Base-by-base conservation (phyloP, 352 stramenopile genomes). In the Pythium guiyangense region DNA sequence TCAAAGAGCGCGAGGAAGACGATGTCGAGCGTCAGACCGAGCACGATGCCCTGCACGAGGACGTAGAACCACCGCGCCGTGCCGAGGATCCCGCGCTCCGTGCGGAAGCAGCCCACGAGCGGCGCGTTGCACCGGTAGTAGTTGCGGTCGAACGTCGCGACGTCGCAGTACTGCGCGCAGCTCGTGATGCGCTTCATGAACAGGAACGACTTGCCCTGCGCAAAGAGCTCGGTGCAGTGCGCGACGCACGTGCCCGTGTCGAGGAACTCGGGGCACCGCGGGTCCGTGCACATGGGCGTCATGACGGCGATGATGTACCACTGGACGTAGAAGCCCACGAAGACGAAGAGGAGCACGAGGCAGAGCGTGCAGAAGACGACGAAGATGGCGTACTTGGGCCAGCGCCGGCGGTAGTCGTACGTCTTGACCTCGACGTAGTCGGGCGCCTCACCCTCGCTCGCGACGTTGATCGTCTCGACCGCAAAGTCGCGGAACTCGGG, bases 231-330 rank as follows among this genome's bases (percentile, higher is more conserved):
- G 31, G 72, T 63, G 62, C 75, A 86, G 45, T 86, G 75, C 10
- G 54, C 45, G 25, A 77, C 60, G 49, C 75, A 86, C 17, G n/a
- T 37, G 4, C 46, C 50, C 2, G 53, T 44, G 43, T 71, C 60
- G 12, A 83, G 58, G 52, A 67, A 86, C 43, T 63, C 60, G 2
- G 73, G 72, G 22, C 73, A 86, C 6, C 76, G 73, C 10, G 76
- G 76, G 49, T 86, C 70, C 17, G 73, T 79, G 57, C 73, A 86
- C 65, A 80, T 73, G 14, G 76, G 76, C 29, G 76, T 86, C 76
- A 86, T 86, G 29, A 86, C 73, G 20, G 76, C 76, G 48, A 86
- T 69, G 56, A 86, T 84, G 62, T 86, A 86, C 76, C 76, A 86
- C 59, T 86, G 76, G 39, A 79, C 73, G 63, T 86, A 86, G 31